Evolutionary conservation across 352 stramenopile genomes (phyloP), one percentile per base, ranked within the genome.

Genomic region (Globisporangium mamillatum): DNA sequence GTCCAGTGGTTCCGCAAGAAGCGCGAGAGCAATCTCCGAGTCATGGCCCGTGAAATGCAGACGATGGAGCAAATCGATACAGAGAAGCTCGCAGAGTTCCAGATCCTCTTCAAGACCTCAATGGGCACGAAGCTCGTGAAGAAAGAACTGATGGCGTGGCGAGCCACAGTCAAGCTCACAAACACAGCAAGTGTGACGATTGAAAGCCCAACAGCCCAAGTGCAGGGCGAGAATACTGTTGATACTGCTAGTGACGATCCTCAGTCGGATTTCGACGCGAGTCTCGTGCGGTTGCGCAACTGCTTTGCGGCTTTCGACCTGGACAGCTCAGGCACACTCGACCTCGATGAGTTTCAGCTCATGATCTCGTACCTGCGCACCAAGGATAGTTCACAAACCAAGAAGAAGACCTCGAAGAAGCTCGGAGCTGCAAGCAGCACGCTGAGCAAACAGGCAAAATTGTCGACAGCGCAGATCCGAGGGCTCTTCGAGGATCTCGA

Each of bases 261-360:
- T 25, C 52, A 57, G 10, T 24, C 65, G 0, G 69, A 74, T 24
- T 53, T 38, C 18, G 63, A 63, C 24, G 57, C 58, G 4, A 61
- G 44, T 3, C 22, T 76, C 0, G 1, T 74, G 22, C 55, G 79
- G 38, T 66, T 87, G 22, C 77, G 75, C 0, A 77, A 81, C 57
- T 83, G 71, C 59, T 87, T 87, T 57, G 41, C 60, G 18, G 70
- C 80, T 22, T 87, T 87, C 60, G 79, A 87, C 41, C 58, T 87
- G 0, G 79, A 87, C 48, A 66, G 69, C 60, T 87, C 79, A 1
- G 79, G 79, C 4, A 66, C 77, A 8, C 64, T 87, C 7, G 75
- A 87, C 52, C 71, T 84, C 9, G 73, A 84, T 54, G 75, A 84
- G 44, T 87, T 87, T 32, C 70, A 81, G 60, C 64, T 87, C 24